Base-by-base conservation (phyloP, 768 basidiomycete species). In the Guyanaporus albipodus region DNA sequence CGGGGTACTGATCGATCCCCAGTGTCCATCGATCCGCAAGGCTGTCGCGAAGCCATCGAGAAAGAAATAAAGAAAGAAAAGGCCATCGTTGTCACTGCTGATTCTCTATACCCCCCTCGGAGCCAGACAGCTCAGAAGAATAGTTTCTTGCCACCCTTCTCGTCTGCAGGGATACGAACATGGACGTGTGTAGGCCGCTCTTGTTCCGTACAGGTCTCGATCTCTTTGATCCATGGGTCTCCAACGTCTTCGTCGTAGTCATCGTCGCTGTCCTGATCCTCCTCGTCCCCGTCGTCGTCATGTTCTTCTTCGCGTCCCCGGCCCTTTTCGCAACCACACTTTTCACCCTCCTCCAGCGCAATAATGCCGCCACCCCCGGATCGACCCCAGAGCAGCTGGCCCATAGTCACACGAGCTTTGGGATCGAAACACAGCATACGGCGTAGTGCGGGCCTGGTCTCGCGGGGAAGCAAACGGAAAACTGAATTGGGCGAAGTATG, bases 401-500 rank as follows among this genome's bases (percentile, higher is more conserved):
- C 87, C 46, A 99, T 78, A 23, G 96, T 97, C 64, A 92, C 95
- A 32, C 96, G 83, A 38, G 85, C 80, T 15, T 77, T 72, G 4
- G 95, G 90, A 61, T 98, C 95, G 38, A 97, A 80, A 57, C 82
- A 85, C 56, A 99, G 74, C 96, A 99, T 99, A 44, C 93, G 80
- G 48, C 91, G 87, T 49, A 99, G 76, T 12, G 88, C 91, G 7
- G 85, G 77, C 32, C 96, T 80, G 12, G 91, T 83, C 70, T 99
- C 95, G 44, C 96, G 85, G 2, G 96, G 96, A 19, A 99, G 77
- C 9, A 98, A 75, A 17, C 95, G 83, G 76, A 99, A 98, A 60
- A 99, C 96, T 8, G 91, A 93, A 64, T 98, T 95, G 22, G 64
- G 66, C 3, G 66, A 66, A 4, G 66, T 61, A 21, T 36, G 24